A percentile compares a stretch with the other conserved stretches of the same genome.
Evolutionary conservation across 2,329 filamentous ascomycete genomes (phyloP).

Genomic region (Epichloe bromicola): DNA sequence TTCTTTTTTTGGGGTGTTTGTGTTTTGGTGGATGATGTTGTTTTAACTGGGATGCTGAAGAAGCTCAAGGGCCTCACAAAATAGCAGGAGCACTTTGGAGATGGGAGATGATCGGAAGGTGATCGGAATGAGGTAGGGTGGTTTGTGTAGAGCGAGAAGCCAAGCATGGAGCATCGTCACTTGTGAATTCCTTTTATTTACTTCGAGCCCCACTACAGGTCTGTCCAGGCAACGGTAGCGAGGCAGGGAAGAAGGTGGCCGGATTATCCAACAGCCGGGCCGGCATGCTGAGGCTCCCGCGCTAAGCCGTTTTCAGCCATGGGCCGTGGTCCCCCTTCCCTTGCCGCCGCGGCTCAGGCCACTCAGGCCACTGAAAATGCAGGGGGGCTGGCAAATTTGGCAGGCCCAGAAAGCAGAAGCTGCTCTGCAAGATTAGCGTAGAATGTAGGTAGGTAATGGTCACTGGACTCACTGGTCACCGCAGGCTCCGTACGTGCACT

Average conservation of each 20-base stretch:
- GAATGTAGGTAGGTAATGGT: too few species aligned
- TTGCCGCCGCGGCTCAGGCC: neutral
- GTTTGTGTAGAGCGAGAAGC: constrained; percentile 15
- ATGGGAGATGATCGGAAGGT: constrained; percentile 9
- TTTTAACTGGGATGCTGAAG: constrained; percentile 11
- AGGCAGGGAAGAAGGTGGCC: neutral
- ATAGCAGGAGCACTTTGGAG: neutral
- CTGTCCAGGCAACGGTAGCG: constrained; percentile 24
- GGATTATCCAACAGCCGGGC: constrained; percentile 7
- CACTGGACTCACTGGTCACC: too few species aligned
- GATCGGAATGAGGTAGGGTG: constrained; percentile 8
- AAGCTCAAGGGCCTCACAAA: constrained; percentile 8
- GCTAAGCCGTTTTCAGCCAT: constrained; percentile 1
- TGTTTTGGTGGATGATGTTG: constrained; percentile 5
- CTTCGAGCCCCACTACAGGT: constrained; percentile 22
- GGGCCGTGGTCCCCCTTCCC: too few species aligned
- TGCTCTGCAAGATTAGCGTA: too few species aligned
- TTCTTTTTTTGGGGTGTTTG: neutral
- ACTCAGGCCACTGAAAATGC: neutral
- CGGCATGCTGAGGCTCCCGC: neutral
- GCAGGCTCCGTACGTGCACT: neutral
- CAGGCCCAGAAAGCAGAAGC: neutral
- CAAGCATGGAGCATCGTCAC: constrained; percentile 8
- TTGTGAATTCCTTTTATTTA: constrained; percentile 32
- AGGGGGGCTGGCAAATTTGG: neutral